phyloP scores from a whole-genome alignment of 2,329 filamentous ascomycete species.

The Capronia epimyces region DNA sequence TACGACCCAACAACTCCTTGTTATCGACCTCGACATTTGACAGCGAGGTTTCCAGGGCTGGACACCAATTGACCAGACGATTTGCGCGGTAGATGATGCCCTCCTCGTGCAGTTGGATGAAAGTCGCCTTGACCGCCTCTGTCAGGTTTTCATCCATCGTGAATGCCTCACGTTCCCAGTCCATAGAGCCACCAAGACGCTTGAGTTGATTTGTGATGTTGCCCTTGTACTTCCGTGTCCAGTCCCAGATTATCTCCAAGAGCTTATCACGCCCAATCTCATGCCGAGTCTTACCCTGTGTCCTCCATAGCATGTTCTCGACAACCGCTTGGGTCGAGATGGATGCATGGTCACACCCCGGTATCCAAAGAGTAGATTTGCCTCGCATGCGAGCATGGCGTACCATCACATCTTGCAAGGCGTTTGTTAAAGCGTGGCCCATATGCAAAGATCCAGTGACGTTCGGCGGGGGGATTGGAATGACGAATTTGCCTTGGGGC shows the following conservation, averaged over 20 bases:
- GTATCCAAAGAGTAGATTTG: constrained; percentile 79
- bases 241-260: constrained; percentile 76
- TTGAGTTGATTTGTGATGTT: constrained; percentile 82
- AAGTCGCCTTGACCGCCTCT: constrained; percentile 79
- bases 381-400: constrained; percentile 87
- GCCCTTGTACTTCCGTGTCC: constrained; percentile 90
- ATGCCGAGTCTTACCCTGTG: constrained; percentile 79
- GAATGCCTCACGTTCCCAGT: constrained; percentile 91
- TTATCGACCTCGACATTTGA: constrained; percentile 93
- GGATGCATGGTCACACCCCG: constrained; percentile 91
- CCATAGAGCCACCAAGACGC: constrained; percentile 82
- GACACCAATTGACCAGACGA: constrained; percentile 93
- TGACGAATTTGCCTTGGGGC: constrained; percentile 77
- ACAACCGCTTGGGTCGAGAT: constrained; percentile 95
- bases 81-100: constrained; percentile 90
- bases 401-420: constrained; percentile 82
- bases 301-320: constrained; percentile 92
- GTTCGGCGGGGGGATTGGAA: constrained; percentile 90
- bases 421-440: constrained; percentile 81
- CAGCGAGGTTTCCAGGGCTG: constrained; percentile 78
- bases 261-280: constrained; percentile 82
- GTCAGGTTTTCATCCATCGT: constrained; percentile 87
- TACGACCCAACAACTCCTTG: constrained; percentile 80
- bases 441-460: constrained; percentile 92
- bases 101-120: constrained; percentile 83